Evolutionary conservation across 768 basidiomycete species (phyloP).

Genomic region (Rubroboletus satanas): DNA sequence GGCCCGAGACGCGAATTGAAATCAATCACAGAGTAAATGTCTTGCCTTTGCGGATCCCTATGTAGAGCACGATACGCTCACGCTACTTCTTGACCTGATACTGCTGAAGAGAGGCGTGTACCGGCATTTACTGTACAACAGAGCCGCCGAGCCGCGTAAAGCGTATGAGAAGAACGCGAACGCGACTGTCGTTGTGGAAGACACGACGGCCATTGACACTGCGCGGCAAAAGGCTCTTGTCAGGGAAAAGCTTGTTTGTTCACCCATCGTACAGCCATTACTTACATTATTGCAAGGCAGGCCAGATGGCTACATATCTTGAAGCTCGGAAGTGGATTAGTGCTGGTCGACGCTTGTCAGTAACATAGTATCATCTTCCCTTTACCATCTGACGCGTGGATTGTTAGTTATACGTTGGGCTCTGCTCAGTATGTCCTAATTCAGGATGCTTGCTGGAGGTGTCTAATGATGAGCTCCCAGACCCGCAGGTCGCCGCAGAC

Average conservation of each 20-base stretch:
- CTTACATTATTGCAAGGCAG: constrained; percentile 41
- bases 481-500: constrained; percentile 36
- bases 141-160: constrained; percentile 61
- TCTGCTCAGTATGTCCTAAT: constrained; percentile 49
- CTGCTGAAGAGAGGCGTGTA: constrained; percentile 80
- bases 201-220: not conserved
- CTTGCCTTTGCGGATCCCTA: constrained; percentile 78
- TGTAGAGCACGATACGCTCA: constrained; percentile 77
- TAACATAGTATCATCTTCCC: constrained; percentile 6
- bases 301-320: constrained; percentile 57
- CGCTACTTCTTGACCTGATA: constrained; percentile 73
- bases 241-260: constrained; percentile 27
- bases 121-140: constrained; percentile 77
- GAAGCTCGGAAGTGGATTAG: constrained; percentile 53
- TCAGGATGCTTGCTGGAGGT: not conserved
- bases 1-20: constrained; percentile 3
- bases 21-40: constrained; percentile 47
- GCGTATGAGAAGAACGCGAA: constrained; percentile 22
- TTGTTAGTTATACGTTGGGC: constrained; percentile 73
- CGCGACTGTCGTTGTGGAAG: not conserved
- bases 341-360: constrained; percentile 73
- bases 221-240: constrained; percentile 2
- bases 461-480: constrained; percentile 25
- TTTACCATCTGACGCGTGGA: constrained; percentile 1
- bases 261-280: not conserved